Conservation (phyloP, 176 grass and related monocot species). For the Dendrocalamus sinicus region DNA sequence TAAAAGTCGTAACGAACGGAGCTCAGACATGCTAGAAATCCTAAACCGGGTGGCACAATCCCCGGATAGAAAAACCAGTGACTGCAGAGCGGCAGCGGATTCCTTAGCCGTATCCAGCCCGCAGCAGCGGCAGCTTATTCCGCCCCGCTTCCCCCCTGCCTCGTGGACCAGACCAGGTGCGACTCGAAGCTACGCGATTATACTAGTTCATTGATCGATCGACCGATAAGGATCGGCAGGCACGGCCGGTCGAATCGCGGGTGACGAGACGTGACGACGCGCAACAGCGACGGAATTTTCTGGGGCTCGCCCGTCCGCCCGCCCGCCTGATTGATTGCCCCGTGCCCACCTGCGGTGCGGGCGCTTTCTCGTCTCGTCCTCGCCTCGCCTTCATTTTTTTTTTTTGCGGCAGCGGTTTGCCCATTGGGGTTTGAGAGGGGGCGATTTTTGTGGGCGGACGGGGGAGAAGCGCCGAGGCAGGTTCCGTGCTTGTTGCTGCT, state of each 20-base stretch:
- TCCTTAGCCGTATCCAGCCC: slow-evolving; percentile 33
- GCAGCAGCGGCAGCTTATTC: neutral
- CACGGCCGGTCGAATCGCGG: neutral
- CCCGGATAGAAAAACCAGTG: neutral
- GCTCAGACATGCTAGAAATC: neutral
- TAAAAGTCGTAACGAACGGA: too few relatives aligned
- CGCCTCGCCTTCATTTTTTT: neutral
- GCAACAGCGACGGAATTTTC: neutral
- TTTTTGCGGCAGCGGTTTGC: neutral
- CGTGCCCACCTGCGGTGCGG: neutral
- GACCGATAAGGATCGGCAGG: neutral
- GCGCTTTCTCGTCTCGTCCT: neutral
- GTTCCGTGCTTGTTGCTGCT: neutral
- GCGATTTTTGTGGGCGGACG: neutral
- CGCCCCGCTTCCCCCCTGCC: neutral
- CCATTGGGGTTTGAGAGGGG: neutral
- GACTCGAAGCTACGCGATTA: neutral
- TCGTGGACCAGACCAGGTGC: neutral
- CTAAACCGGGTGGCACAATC: neutral
- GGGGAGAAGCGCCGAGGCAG: too few relatives aligned
- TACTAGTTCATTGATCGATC: neutral
- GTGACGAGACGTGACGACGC: neutral
- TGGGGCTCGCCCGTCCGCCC: neutral
- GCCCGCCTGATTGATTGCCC: neutral
- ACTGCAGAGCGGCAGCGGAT: slow-evolving; percentile 21